Conservation (phyloP, 1,284 basidiomycete species). For the Testicularia cyperi region DNA sequence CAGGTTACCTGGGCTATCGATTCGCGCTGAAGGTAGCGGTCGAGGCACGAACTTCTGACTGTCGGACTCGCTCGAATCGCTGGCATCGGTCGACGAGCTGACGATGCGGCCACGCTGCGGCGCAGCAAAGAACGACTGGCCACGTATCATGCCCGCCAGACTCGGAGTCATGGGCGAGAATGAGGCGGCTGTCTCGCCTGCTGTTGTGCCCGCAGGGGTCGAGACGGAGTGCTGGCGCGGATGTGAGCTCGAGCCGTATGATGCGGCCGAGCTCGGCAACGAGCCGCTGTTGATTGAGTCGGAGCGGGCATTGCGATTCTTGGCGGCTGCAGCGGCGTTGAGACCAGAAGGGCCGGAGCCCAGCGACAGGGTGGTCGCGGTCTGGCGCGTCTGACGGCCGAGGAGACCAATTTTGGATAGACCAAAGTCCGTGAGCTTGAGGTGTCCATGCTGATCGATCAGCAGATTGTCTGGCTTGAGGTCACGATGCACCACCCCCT, state of each 20-base stretch:
- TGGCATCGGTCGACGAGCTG: constrained; percentile 49
- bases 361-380: constrained; percentile 2
- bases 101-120: constrained; percentile 36
- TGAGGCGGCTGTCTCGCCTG: constrained; percentile 38
- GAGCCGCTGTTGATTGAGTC: constrained; percentile 31
- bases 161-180: constrained; percentile 41
- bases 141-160: constrained; percentile 34
- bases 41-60: constrained; percentile 20
- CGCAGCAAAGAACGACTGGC: constrained; percentile 41
- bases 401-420: constrained; percentile 93
- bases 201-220: constrained; percentile 30
- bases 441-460: constrained; percentile 91
- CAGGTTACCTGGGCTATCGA: constrained; percentile 46
- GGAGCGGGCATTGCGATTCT: neutral
- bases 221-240: constrained; percentile 14
- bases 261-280: constrained; percentile 31
- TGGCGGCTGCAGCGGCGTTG: neutral
- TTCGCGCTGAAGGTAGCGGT: constrained; percentile 31
- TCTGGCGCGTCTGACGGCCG: constrained; percentile 72
- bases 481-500: constrained; percentile 96
- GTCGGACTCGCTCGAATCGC: constrained; percentile 49
- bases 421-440: constrained; percentile 97
- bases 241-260: constrained; percentile 27
- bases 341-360: neutral
- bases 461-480: constrained; percentile 97